These are phyloP conservation scores for Hirsutella minnesotensis DNA, from an alignment of 2,329 filamentous ascomycete genomes.

Conservation along the genomic window DNA sequence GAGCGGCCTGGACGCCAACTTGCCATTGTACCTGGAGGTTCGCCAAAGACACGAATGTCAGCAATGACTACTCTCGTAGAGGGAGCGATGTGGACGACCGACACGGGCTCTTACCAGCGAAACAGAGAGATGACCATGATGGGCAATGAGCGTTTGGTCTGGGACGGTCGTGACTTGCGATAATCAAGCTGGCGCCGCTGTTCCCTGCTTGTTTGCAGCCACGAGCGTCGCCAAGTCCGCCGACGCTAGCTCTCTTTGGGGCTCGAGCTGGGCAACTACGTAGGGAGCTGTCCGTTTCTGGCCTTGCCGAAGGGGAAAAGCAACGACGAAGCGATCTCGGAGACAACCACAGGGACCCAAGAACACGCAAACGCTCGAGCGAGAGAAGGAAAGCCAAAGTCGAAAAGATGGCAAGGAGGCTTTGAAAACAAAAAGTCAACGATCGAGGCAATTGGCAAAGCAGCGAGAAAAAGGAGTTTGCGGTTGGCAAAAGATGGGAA, in stretches of 20 bases:
- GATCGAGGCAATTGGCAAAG: neutral
- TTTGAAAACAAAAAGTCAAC: neutral
- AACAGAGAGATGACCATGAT: slow-evolving; percentile 13
- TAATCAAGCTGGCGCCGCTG: neutral
- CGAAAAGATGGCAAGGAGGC: neutral
- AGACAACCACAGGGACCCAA: too few species aligned
- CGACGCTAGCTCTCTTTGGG: too few species aligned
- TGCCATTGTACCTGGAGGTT: slow-evolving; percentile 65
- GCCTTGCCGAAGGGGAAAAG: too few species aligned
- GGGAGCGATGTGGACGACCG: too few species aligned
- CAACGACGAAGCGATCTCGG: too few species aligned
- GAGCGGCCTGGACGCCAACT: slow-evolving; percentile 67
- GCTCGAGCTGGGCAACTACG: too few species aligned
- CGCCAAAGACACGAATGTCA: too few species aligned
- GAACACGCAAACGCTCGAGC: too few species aligned
- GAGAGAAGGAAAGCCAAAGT: neutral
- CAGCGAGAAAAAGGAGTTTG: neutral
- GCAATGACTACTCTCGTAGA: too few species aligned
- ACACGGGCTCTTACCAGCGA: slow-evolving; percentile 16
- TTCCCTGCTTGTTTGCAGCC: neutral
- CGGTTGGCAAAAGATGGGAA: neutral
- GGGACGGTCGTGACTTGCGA: neutral
- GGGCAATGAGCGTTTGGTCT: neutral
- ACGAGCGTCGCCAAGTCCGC: too few species aligned
- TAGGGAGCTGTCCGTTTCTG: neutral